phyloP scores from a whole-genome alignment of 805 yeast genomes.

The Candida coleopterorum region DNA sequence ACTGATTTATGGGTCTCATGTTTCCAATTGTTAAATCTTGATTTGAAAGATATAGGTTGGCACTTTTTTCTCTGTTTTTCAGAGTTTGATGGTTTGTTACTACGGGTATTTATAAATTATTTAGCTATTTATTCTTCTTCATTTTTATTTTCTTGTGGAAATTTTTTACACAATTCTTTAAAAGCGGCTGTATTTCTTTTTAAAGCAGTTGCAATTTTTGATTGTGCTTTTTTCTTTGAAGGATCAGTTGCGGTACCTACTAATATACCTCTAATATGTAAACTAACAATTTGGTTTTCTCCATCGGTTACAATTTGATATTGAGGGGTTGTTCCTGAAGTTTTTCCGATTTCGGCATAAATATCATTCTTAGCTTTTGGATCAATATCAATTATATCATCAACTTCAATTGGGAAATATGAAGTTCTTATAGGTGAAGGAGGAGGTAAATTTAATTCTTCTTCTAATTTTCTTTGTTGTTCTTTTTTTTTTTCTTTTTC shows the following conservation, averaged over 20 bases:
- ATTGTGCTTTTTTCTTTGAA: slow-evolving; percentile 37
- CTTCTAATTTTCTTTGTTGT: slow-evolving; percentile 1
- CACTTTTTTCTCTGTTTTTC: too few species aligned
- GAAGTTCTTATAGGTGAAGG: slow-evolving; percentile 9
- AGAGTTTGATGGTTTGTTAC: too few species aligned
- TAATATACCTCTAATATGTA: slow-evolving; percentile 23
- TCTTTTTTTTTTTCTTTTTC: slow-evolving; percentile 4
- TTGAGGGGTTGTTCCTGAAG: slow-evolving; percentile 30
- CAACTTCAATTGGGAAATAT: slow-evolving; percentile 26
- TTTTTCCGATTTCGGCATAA: slow-evolving; percentile 35
- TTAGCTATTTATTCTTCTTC: too few species aligned
- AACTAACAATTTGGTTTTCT: slow-evolving; percentile 22
- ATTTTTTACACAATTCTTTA: slow-evolving; percentile 9
- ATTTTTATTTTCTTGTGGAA: background rate
- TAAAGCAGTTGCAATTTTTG: slow-evolving; percentile 36
- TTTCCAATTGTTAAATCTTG: too few species aligned
- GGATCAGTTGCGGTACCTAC: slow-evolving; percentile 30
- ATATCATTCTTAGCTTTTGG: slow-evolving; percentile 36
- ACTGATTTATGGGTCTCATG: too few species aligned
- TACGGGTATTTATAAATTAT: too few species aligned
- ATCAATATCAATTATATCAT: slow-evolving; percentile 19
- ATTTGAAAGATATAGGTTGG: too few species aligned
- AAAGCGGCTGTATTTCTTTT: slow-evolving; percentile 16
- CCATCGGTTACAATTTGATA: slow-evolving; percentile 23
- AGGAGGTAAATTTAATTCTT: slow-evolving; percentile 2